phyloP scores from a whole-genome alignment of 2,329 filamentous ascomycete genomes.

The Calonectria hawksworthii region DNA sequence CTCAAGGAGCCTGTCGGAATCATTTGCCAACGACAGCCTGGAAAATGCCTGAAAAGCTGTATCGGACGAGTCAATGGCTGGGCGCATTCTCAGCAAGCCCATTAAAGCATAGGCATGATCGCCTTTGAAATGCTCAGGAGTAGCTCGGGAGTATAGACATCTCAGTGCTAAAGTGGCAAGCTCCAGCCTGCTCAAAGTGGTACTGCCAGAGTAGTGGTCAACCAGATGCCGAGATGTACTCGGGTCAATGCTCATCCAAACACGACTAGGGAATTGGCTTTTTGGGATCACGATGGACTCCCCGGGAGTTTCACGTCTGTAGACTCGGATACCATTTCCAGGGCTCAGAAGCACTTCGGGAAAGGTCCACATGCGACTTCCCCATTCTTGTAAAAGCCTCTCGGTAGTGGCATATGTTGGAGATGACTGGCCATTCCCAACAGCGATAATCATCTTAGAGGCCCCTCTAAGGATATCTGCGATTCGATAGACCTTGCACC shows the following conservation, averaged over 20 bases:
- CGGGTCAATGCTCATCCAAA: constrained; percentile 48
- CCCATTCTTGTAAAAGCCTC: constrained; percentile 44
- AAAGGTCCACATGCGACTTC: constrained; percentile 48
- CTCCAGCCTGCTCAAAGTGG: constrained; percentile 51
- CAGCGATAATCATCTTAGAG: constrained; percentile 42
- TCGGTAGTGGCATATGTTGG: constrained; percentile 38
- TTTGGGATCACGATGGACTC: constrained; percentile 44
- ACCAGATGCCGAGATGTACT: constrained; percentile 48
- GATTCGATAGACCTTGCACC: constrained; percentile 41
- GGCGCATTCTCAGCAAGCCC: constrained; percentile 52
- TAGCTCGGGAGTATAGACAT: constrained; percentile 48
- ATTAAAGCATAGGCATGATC: constrained; percentile 55
- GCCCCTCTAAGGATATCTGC: constrained; percentile 45
- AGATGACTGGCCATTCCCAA: constrained; percentile 36
- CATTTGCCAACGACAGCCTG: constrained; percentile 51
- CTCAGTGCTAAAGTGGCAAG: constrained; percentile 48
- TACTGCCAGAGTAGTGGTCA: constrained; percentile 51
- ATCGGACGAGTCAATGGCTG: constrained; percentile 50
- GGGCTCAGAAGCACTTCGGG: constrained; percentile 46
- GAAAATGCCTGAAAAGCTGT: constrained; percentile 55
- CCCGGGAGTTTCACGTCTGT: constrained; percentile 41
- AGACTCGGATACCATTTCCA: constrained; percentile 40
- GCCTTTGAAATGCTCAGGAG: constrained; percentile 41
- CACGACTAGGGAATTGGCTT: constrained; percentile 49
- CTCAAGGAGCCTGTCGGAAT: constrained; percentile 52